phyloP scores from a whole-genome alignment of 352 stramenopile genomes.

The Globisporangium echinulatum region DNA sequence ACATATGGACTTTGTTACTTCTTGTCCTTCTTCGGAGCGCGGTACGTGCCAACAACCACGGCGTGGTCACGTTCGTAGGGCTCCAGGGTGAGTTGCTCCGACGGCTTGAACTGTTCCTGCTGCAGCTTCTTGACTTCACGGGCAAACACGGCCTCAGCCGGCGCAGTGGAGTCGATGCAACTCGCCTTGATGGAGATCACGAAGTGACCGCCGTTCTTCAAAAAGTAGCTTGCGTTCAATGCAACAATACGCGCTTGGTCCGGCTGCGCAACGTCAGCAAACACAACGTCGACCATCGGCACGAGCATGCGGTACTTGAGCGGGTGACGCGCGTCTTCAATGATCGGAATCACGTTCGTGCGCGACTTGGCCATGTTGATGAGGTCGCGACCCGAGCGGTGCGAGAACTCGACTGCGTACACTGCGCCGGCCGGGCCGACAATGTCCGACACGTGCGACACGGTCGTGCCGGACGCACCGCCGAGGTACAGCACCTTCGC shows the following conservation, averaged over 20 bases:
- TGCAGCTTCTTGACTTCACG: constrained; percentile 97
- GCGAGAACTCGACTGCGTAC: constrained; percentile 99
- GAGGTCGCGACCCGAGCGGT: constrained; percentile 97
- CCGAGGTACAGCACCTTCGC: constrained; percentile 99
- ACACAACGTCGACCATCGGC: constrained; percentile 98
- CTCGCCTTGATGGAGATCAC: constrained; percentile 99
- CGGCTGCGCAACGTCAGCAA: constrained; percentile 99
- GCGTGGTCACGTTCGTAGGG: constrained; percentile 99
- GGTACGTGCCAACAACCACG: constrained; percentile 97
- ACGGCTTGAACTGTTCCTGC: constrained; percentile 97
- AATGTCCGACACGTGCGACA: constrained; percentile 99
- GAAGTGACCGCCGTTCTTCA: constrained; percentile 99
- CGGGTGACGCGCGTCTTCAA: constrained; percentile 97
- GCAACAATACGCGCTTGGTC: constrained; percentile 99
- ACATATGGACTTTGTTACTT: constrained; percentile 27
- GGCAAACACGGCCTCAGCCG: constrained; percentile 97
- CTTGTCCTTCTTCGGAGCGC: constrained; percentile 93
- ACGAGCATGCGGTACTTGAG: constrained; percentile 99
- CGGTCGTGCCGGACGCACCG: constrained; percentile 97
- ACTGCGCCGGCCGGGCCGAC: constrained; percentile 95
- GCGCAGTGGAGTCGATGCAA: constrained; percentile 98
- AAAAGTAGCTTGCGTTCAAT: constrained; percentile 98
- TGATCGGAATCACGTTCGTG: constrained; percentile 99
- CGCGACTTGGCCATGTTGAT: constrained; percentile 99
- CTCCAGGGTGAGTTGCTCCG: constrained; percentile 98